Conservation (phyloP, 106 monocot genomes). For the Platanthera guangdongensis region DNA sequence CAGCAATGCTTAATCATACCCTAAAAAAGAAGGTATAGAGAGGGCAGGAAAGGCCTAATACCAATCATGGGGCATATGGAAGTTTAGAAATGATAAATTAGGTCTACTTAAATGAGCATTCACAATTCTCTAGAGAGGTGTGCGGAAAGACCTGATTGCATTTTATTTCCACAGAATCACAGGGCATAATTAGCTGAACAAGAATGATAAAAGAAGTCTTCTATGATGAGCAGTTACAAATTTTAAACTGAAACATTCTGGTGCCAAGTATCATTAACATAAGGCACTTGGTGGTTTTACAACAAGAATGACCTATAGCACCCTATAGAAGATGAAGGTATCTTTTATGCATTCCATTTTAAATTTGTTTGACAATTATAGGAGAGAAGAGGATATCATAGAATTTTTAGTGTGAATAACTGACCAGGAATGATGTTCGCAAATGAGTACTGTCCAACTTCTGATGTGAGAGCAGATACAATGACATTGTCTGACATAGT, state of each 20-base stretch:
- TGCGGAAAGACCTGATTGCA: background rate
- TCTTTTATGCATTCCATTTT: background rate
- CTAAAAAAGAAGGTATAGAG: no score
- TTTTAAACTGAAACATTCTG: background rate
- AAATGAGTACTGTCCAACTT: constrained; percentile 62
- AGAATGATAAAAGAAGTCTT: background rate
- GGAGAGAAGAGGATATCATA: background rate
- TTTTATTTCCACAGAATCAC: background rate
- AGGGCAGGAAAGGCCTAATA: no score
- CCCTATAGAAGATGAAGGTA: background rate
- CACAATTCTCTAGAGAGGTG: no score
- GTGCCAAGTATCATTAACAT: background rate
- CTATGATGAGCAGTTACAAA: background rate
- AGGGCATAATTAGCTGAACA: background rate
- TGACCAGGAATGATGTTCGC: constrained; percentile 78
- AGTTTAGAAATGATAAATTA: no score
- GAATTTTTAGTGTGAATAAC: constrained; percentile 4
- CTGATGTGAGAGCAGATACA: constrained; percentile 65
- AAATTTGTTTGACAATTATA: background rate
- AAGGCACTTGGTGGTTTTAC: background rate
- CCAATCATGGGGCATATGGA: no score
- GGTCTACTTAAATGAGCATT: no score
- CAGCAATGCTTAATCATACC: no score
- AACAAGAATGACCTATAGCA: background rate
- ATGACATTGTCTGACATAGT: constrained; percentile 48